phyloP scores from a whole-genome alignment of 208 protist species.

The Phytomonas sp. region DNA sequence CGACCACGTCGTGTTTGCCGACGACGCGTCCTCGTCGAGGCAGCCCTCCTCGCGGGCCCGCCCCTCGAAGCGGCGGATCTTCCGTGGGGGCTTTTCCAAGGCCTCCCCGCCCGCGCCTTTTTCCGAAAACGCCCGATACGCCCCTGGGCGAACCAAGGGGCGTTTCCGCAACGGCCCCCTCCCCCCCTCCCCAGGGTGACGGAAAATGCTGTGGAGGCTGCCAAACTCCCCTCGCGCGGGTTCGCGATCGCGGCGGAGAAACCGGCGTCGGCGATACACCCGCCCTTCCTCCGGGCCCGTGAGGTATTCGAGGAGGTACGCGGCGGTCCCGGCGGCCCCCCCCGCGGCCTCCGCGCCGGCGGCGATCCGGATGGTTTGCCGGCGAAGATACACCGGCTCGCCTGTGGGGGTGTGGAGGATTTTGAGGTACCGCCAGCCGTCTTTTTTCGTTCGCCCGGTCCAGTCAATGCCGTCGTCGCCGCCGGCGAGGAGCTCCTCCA shows the following conservation, averaged over 20 bases:
- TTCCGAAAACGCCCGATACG: conserved; percentile 3
- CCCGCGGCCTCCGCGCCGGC: no score
- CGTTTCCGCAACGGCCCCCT: no score
- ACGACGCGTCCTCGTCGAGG: neutral
- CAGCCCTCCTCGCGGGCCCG: neutral
- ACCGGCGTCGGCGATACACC: neutral
- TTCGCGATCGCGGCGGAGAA: neutral
- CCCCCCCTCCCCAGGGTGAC: no score
- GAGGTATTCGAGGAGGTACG: neutral
- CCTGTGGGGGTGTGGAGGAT: conserved; percentile 7
- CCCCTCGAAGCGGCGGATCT: conserved; percentile 13
- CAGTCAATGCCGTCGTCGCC: conserved; percentile 1
- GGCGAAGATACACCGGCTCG: neutral
- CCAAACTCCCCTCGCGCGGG: neutral
- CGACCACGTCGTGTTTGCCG: conserved; percentile 11
- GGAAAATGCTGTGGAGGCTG: neutral
- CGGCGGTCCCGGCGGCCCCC: neutral
- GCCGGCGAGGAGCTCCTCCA: neutral
- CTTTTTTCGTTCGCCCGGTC: neutral
- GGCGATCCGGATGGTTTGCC: neutral
- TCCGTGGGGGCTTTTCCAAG: neutral
- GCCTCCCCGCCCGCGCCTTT: neutral
- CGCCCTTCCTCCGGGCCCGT: neutral
- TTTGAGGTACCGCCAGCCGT: conserved; percentile 33
- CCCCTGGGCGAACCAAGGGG: no score